Conservation (phyloP, 2,329 filamentous ascomycete genomes). For the Lasiodiplodia hormozganensis region DNA sequence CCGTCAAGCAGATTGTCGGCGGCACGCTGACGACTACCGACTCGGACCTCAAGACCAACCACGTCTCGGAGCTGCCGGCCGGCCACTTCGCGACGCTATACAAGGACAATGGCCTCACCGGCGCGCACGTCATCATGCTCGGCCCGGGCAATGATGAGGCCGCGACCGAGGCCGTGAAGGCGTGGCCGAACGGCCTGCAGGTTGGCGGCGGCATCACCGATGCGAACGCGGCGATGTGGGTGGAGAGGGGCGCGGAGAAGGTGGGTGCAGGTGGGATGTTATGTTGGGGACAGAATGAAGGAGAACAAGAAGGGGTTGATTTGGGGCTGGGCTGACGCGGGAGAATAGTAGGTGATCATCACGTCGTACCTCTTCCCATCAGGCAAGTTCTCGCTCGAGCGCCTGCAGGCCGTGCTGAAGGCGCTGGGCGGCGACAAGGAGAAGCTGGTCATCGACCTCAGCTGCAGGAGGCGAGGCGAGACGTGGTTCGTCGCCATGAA, state of each 20-base stretch:
- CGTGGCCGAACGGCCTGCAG: slow-evolving; percentile 84
- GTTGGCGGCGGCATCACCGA: slow-evolving; percentile 94
- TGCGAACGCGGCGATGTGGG: slow-evolving; percentile 83
- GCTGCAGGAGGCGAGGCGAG: slow-evolving; percentile 78
- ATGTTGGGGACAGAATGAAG: background rate
- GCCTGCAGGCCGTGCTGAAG: slow-evolving; percentile 75
- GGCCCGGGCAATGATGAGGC: slow-evolving; percentile 85
- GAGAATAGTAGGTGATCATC: slow-evolving; percentile 80
- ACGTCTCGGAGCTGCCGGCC: slow-evolving; percentile 83
- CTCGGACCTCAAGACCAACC: slow-evolving; percentile 79
- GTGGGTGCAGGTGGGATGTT: slow-evolving; percentile 57
- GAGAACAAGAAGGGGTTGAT: background rate
- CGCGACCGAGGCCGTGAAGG: slow-evolving; percentile 74
- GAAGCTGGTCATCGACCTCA: slow-evolving; percentile 93
- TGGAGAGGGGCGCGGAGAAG: slow-evolving; percentile 87
- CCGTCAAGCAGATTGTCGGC: slow-evolving; percentile 98
- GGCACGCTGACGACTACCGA: slow-evolving; percentile 70
- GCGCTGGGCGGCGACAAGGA: slow-evolving; percentile 75
- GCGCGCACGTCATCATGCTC: slow-evolving; percentile 96
- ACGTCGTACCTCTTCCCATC: slow-evolving; percentile 93
- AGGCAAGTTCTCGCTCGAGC: slow-evolving; percentile 78
- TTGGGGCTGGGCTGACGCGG: background rate
- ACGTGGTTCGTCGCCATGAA: slow-evolving; percentile 98
- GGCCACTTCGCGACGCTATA: slow-evolving; percentile 84
- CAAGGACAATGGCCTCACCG: slow-evolving; percentile 72